Base-by-base conservation (phyloP, 805 yeast species). In the Yarrowia osloensis region DNA sequence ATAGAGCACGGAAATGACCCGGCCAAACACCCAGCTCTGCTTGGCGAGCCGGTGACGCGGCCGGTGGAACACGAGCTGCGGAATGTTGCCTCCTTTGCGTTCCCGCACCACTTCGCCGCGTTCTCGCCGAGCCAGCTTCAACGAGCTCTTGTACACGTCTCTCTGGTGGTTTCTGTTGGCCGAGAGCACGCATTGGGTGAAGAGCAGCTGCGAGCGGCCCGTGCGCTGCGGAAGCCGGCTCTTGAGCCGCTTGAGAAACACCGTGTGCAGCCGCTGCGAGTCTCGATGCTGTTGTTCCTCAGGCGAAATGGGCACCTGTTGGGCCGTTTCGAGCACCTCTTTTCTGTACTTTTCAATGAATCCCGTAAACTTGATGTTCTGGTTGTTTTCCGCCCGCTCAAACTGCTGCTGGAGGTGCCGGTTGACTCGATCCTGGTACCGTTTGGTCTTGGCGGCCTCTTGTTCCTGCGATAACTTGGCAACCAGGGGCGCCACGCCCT, bases 91-190 rank as follows among this genome's bases (percentile, higher is more conserved):
- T 2, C 63, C 63, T 13, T n/a, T 28, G 9, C 19, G 37, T 2
- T 39, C 63, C 2, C 28, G 28, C 4, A 40, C 28, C 2, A 12
- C 1, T 0, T 8, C 8, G 6, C 49, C 49, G 1, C 8, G 15
- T 13, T 39, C 49, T 13, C 21, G 12, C 3, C 37, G 28, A 8
- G 39, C 28, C 26, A 57, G 21, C 2, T 12, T n/a, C 13, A 13
- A 1, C 0, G 28, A 2, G 15, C 13, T 9, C 17, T 57, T 57
- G 35, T 40, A 26, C 0, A 57, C 12, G 1, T 57, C 21, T 28
- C 63, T 8, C 63, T 57, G 37, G 49, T 57, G 63, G 26, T 26
- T 40, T 40, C 63, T 26, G 28, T 57, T 57, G n/a, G 63, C 63
- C 8, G 46, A 28, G 12, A 57, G 63, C 11, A 57, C 63, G 9